Conservation (phyloP, 2,329 filamentous ascomycete species). For the Phialophora tarda region DNA sequence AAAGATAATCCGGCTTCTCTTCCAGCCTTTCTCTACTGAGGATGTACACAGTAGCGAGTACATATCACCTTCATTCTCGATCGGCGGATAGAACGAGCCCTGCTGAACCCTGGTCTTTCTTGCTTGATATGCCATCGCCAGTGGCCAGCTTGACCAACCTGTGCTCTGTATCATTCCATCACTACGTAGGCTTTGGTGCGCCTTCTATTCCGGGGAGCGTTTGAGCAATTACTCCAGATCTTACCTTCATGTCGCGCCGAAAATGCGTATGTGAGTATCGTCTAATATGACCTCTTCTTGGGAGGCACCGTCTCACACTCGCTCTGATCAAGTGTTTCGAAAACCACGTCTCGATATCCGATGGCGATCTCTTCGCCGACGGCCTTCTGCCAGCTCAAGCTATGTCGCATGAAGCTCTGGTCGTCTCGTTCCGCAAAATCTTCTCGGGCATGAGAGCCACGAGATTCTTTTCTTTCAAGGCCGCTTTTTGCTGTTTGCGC, state of each 20-base stretch:
- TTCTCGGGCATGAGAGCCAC: slow-evolving; percentile 95
- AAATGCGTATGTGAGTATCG: not conserved
- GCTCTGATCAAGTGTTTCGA: slow-evolving; percentile 84
- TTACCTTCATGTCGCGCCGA: not conserved
- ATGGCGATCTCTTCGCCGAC: slow-evolving; percentile 87
- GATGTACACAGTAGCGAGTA: too few relatives aligned
- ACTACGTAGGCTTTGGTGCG: not conserved
- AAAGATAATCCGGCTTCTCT: not conserved
- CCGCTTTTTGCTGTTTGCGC: slow-evolving; percentile 86
- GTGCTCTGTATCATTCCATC: not conserved
- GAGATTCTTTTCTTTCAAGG: slow-evolving; percentile 93
- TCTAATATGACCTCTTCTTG: slow-evolving; percentile 73
- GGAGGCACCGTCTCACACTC: slow-evolving; percentile 97
- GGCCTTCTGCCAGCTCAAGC: slow-evolving; percentile 90
- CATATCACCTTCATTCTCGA: too few relatives aligned
- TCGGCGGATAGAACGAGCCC: not conserved
- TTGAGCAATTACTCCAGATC: not conserved
- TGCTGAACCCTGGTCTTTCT: not conserved
- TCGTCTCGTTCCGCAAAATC: slow-evolving; percentile 96
- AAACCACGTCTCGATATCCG: slow-evolving; percentile 81
- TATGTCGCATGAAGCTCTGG: slow-evolving; percentile 99
- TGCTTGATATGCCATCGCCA: too few relatives aligned
- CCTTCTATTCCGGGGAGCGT: not conserved
- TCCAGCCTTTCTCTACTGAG: too few relatives aligned
- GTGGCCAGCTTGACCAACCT: not conserved